These are phyloP conservation scores for Vitis hybrid DNA, from an alignment of 177 flowering plant genomes.

Conservation along the genomic window DNA sequence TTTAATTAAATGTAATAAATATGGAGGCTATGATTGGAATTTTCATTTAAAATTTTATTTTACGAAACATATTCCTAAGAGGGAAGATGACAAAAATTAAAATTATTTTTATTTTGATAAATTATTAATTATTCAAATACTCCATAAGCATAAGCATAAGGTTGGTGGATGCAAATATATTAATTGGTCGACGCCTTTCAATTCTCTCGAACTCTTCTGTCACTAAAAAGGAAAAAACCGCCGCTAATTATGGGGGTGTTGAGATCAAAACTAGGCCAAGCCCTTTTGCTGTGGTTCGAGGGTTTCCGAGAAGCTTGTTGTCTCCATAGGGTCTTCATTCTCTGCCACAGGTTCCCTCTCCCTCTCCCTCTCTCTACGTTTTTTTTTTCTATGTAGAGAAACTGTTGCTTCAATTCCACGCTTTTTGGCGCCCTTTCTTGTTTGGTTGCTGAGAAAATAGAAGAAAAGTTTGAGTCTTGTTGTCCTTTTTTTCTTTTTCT, in stretches of 20 bases:
- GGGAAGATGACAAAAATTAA: too few species aligned
- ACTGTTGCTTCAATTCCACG: background rate
- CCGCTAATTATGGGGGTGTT: conserved; percentile 7
- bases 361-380: background rate
- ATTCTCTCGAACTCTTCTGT: background rate
- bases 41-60: too few species aligned
- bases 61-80: too few species aligned
- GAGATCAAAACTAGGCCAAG: conserved; percentile 41
- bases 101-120: too few species aligned
- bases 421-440: background rate
- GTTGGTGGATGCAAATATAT: too few species aligned
- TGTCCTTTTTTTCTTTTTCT: background rate
- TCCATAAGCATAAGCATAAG: too few species aligned
- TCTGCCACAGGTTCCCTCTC: conserved; percentile 51
- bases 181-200: background rate
- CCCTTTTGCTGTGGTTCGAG: conserved; percentile 48
- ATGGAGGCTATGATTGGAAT: too few species aligned
- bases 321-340: conserved; percentile 66
- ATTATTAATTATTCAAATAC: too few species aligned
- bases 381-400: background rate
- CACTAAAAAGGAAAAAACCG: background rate
- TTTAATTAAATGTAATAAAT: too few species aligned
- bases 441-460: conserved; percentile 3
- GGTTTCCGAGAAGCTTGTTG: conserved; percentile 85
- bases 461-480: background rate